Percentiles rank a stretch among this genome's conserved stretches.
Conservation (phyloP, 2,329 filamentous ascomycete species). For the Alternaria solani region DNA sequence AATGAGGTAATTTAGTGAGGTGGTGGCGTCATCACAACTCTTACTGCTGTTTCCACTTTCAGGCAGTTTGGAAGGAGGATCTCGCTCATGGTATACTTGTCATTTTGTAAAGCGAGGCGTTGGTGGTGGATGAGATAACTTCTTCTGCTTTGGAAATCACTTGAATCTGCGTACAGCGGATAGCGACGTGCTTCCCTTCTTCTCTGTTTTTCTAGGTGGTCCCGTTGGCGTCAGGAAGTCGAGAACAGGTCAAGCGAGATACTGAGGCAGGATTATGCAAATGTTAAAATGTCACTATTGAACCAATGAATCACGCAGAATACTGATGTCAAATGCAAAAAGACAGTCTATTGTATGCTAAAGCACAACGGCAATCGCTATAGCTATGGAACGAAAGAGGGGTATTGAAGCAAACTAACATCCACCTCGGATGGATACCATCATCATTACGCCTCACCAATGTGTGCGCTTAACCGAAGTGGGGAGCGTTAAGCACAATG, state of each 20-base stretch:
- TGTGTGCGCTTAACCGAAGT: slow-evolving; percentile 45
- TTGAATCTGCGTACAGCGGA: neutral
- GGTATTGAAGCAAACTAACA: neutral
- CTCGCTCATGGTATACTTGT: neutral
- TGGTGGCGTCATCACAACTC: neutral
- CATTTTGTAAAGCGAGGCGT: neutral
- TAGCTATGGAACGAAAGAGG: neutral
- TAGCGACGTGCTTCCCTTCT: neutral
- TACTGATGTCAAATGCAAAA: neutral
- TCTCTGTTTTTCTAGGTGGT: too few relatives aligned
- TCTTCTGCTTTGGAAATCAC: neutral
- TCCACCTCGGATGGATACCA: accelerated
- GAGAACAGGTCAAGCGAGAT: too few relatives aligned
- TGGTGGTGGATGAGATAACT: neutral
- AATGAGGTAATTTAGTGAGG: neutral
- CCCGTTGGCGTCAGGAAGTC: too few relatives aligned
- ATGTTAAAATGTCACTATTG: neutral
- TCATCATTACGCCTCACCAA: neutral
- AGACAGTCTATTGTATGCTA: neutral
- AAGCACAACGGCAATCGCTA: neutral
- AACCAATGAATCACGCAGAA: neutral
- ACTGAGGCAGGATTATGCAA: neutral
- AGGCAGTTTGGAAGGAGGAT: neutral
- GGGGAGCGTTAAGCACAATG: slow-evolving; percentile 66
- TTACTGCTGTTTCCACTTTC: neutral